Evolutionary conservation across 2,329 filamentous ascomycete genomes (phyloP), one percentile per base, ranked within the genome.

Genomic region (Biscogniauxia marginata): DNA sequence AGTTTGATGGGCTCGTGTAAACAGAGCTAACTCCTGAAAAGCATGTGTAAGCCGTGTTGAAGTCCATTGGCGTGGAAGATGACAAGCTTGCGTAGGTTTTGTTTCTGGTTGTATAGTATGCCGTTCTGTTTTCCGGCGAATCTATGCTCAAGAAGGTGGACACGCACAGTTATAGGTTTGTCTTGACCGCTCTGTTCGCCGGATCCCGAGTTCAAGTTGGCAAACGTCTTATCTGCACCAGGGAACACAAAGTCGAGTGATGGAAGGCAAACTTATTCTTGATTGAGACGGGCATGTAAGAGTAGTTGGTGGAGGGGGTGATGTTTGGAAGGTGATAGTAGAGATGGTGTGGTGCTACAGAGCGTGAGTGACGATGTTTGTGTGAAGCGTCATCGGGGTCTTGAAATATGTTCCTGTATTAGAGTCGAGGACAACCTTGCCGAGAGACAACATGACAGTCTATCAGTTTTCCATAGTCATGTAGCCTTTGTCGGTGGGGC

Each of bases 281-380:
- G 45, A 19, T 46, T 46, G n/a, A 47, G 46, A 46, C 21, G 23
- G 46, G 48, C 47, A 57, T 52, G 53, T 25, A 55, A 52, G 53
- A 39, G 50, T 23, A 22, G 56, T 58, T 52, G 53, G 54, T 25
- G 18, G 46, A 34, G 45, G 34, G 51, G 24, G 56, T 39, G 30
- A 6, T 59, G 59, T 51, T 55, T 58, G 23, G 50, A 49, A 50
- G 52, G 53, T 30, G 56, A 58, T 45, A 22, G 30, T 55, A 53
- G 49, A 50, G 44, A 45, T 53, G 50, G 56, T 59, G 61, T 53
- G 61, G 61, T 61, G 46, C 55, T 61, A 63, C 61, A 56, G 53
- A 46, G 51, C 24, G 52, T 30, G 11, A 58, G 49, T 57, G 61
- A 48, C 25, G 47, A 59, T 52, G 39, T 56, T 46, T 61, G 52